Evolutionary conservation across 306 rosid genomes (phyloP).

Genomic region (Trifolium dubium): DNA sequence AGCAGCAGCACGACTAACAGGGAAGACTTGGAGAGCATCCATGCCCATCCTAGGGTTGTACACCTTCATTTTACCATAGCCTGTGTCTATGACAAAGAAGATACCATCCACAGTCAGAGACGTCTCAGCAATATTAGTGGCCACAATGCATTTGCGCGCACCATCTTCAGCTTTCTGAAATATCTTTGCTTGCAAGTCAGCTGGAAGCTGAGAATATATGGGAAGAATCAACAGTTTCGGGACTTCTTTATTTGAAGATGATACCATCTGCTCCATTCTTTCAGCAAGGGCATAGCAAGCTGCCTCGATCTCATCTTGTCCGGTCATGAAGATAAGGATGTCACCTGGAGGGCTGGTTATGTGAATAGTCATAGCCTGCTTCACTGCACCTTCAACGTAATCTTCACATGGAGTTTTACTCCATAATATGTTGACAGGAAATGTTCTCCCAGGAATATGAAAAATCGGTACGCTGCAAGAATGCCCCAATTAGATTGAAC

Average conservation of each 20-base stretch:
- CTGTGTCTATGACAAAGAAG: slow-evolving; percentile 91
- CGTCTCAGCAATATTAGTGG: slow-evolving; percentile 97
- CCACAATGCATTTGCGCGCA: slow-evolving; percentile 94
- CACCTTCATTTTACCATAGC: slow-evolving; percentile 97
- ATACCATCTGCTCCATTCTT: slow-evolving; percentile 82
- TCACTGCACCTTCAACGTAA: slow-evolving; percentile 96
- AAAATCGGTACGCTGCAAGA: slow-evolving; percentile 85
- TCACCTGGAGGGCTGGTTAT: slow-evolving; percentile 95
- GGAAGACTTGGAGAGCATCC: slow-evolving; percentile 99
- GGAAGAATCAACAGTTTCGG: slow-evolving; percentile 94
- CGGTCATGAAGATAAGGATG: slow-evolving; percentile 97
- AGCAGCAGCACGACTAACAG: slow-evolving; percentile 97
- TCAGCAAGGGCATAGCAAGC: slow-evolving; percentile 95
- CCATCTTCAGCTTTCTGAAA: slow-evolving; percentile 97
- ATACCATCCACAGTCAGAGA: slow-evolving; percentile 97
- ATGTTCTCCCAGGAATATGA: slow-evolving; percentile 97
- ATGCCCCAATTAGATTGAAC: slow-evolving; percentile 33
- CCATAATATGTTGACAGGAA: slow-evolving; percentile 83
- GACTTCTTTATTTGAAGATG: slow-evolving; percentile 74
- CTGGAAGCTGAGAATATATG: slow-evolving; percentile 98
- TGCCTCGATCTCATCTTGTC: slow-evolving; percentile 99
- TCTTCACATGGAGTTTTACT: slow-evolving; percentile 96
- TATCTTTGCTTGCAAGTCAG: slow-evolving; percentile 96
- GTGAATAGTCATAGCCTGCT: slow-evolving; percentile 99
- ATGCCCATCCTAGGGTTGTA: slow-evolving; percentile 99